phyloP scores from a whole-genome alignment of 305 asterid genomes.

The Andrographis paniculata region DNA sequence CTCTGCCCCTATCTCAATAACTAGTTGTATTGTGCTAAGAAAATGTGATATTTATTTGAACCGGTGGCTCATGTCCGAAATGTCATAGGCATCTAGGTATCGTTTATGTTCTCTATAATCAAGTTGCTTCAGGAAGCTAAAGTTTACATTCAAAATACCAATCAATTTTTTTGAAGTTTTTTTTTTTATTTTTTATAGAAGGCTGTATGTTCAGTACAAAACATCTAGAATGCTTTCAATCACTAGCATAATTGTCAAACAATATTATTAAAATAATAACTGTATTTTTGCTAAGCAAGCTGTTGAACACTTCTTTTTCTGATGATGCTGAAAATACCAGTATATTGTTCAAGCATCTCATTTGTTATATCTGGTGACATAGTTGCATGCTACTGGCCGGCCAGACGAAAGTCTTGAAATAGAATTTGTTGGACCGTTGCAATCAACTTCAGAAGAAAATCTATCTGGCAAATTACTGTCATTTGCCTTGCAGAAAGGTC shows the following conservation, averaged over 20 bases:
- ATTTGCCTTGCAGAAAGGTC: conserved; percentile 94
- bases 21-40: conserved; percentile 13
- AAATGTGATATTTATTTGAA: conserved; percentile 14
- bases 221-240: conserved; percentile 12
- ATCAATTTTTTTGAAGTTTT: conserved; percentile 7
- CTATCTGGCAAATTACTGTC: conserved; percentile 69
- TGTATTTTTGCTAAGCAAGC: too few species aligned
- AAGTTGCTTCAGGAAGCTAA: conserved; percentile 18
- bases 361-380: conserved; percentile 30
- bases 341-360: neutral
- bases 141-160: conserved; percentile 4
- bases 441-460: conserved; percentile 74
- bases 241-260: neutral
- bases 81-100: neutral
- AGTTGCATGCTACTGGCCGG: conserved; percentile 96
- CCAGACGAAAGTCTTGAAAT: conserved; percentile 95
- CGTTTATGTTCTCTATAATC: conserved; percentile 8
- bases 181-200: neutral
- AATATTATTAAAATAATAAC: too few species aligned
- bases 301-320: conserved; percentile 9
- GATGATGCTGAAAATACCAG: neutral
- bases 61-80: conserved; percentile 12
- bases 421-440: conserved; percentile 87
- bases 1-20: conserved; percentile 17
- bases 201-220: conserved; percentile 11